Evolutionary conservation across 805 yeast species (phyloP).

Genomic region (Tetrapisispora taiwanensis): DNA sequence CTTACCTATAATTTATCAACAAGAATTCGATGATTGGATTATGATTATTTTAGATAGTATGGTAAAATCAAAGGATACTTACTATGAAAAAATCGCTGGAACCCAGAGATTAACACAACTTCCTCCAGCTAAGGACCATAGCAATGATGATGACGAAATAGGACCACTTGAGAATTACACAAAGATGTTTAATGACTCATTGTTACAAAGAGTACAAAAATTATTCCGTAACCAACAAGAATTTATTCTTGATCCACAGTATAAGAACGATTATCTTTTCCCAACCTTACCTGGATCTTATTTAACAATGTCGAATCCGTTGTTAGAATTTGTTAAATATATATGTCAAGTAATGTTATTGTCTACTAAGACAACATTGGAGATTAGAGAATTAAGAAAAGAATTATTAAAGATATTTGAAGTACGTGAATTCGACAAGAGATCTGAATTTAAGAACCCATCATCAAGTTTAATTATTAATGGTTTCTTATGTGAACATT

Average conservation of each 20-base stretch:
- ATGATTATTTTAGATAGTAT: slow-evolving; percentile 63
- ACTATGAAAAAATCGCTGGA: slow-evolving; percentile 25
- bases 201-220: slow-evolving; percentile 55
- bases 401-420: slow-evolving; percentile 67
- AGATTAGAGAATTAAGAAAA: slow-evolving; percentile 63
- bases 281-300: slow-evolving; percentile 73
- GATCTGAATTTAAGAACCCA: slow-evolving; percentile 65
- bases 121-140: slow-evolving; percentile 39
- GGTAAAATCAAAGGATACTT: slow-evolving; percentile 40
- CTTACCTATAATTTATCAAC: slow-evolving; percentile 64
- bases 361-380: slow-evolving; percentile 54
- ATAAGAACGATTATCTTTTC: slow-evolving; percentile 54
- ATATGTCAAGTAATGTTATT: slow-evolving; percentile 63
- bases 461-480: slow-evolving; percentile 56
- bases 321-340: slow-evolving; percentile 68
- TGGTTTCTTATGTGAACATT: slow-evolving; percentile 67
- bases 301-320: slow-evolving; percentile 50
- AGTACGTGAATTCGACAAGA: slow-evolving; percentile 72
- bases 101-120: slow-evolving; percentile 65
- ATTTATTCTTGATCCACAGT: slow-evolving; percentile 54
- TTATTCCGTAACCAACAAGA: slow-evolving; percentile 64
- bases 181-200: slow-evolving; percentile 48
- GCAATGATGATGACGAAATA: slow-evolving; percentile 27
- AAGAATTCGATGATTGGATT: slow-evolving; percentile 85
- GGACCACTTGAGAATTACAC: slow-evolving; percentile 41